phyloP scores from a whole-genome alignment of 2,329 filamentous ascomycete species.

The Pyrenochaeta sp. region DNA sequence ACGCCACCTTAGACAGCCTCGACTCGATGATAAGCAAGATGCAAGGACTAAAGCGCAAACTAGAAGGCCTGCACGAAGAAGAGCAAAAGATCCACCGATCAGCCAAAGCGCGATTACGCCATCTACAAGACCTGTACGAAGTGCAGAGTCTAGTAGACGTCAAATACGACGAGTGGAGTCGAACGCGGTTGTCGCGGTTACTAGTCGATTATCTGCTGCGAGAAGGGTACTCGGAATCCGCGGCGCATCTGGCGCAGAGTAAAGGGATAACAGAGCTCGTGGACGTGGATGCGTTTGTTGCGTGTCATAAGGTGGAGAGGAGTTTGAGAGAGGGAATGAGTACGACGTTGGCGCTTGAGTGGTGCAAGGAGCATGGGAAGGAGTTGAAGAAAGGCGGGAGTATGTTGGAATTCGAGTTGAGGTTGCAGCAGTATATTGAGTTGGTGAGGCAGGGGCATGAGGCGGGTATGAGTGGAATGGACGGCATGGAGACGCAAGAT shows the following conservation, averaged over 20 bases:
- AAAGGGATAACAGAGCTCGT: constrained; percentile 82
- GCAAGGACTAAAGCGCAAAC: constrained; percentile 87
- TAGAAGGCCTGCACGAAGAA: constrained; percentile 78
- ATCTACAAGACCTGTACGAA: constrained; percentile 81
- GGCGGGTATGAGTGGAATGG: constrained; percentile 34
- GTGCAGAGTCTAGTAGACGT: constrained; percentile 88
- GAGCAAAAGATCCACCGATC: constrained; percentile 80
- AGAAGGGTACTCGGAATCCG: constrained; percentile 81
- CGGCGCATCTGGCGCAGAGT: constrained; percentile 75
- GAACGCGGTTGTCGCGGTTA: constrained; percentile 80
- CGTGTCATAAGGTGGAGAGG: constrained; percentile 79
- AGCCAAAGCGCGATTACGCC: constrained; percentile 76
- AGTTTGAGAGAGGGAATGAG: constrained; percentile 72
- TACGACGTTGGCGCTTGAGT: constrained; percentile 80
- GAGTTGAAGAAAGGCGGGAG: constrained; percentile 88
- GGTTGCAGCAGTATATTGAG: constrained; percentile 95
- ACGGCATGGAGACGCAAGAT: constrained; percentile 30
- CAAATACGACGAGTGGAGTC: constrained; percentile 91
- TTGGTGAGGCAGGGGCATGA: constrained; percentile 71
- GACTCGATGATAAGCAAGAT: constrained; percentile 87
- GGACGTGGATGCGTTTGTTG: constrained; percentile 86
- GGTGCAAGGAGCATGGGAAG: constrained; percentile 94
- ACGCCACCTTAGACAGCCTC: constrained; percentile 73
- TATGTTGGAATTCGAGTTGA: constrained; percentile 90
- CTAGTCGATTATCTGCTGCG: constrained; percentile 93